Conservation (phyloP, 2,329 filamentous ascomycete genomes). For the Monilinia vaccinii-corymbosi region DNA sequence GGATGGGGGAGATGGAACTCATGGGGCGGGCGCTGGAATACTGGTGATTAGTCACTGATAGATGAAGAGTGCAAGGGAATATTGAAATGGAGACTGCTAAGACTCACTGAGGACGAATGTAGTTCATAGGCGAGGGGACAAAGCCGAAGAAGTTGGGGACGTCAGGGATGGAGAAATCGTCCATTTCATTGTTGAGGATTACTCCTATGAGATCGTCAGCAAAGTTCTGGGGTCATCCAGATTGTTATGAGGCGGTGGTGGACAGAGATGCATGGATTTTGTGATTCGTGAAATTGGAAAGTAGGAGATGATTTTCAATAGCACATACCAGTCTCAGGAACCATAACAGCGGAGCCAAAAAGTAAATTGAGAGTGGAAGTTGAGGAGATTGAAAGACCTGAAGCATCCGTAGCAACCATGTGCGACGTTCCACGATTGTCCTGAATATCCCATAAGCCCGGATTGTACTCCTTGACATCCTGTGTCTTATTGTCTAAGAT, state of each 20-base stretch:
- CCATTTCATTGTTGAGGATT: constrained; percentile 45
- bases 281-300: background rate
- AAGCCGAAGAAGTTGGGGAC: constrained; percentile 76
- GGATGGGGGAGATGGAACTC: constrained; percentile 63
- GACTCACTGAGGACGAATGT: constrained; percentile 44
- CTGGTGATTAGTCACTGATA: background rate
- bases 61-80: background rate
- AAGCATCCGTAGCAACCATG: constrained; percentile 59
- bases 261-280: background rate
- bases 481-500: constrained; percentile 68
- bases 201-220: constrained; percentile 15
- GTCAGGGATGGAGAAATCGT: constrained; percentile 81
- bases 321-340: constrained; percentile 65
- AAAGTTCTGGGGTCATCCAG: background rate
- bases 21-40: constrained; percentile 66
- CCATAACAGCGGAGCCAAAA: constrained; percentile 72
- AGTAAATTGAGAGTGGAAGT: constrained; percentile 85
- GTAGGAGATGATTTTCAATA: background rate
- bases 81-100: background rate
- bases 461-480: constrained; percentile 66
- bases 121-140: constrained; percentile 71
- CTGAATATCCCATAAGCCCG: constrained; percentile 53
- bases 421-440: constrained; percentile 69
- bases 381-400: constrained; percentile 67
- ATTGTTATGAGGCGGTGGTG: background rate